Base-by-base conservation (phyloP, 495 filamentous ascomycete genomes). In the Penicillium maclennaniae region DNA sequence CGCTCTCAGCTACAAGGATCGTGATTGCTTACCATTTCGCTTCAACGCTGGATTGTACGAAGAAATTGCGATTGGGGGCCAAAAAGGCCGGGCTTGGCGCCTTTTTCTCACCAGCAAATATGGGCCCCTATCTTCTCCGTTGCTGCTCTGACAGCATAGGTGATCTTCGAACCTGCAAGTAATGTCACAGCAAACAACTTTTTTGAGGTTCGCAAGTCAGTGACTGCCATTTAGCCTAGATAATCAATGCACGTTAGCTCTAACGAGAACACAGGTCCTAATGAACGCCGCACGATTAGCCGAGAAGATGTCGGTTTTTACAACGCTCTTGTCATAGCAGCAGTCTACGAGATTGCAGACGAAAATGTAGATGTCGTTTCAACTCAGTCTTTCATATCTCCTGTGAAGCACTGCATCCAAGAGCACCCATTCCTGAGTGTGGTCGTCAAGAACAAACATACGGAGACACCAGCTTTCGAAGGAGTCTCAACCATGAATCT, bases 201-300 rank as follows among this genome's bases (percentile, higher is more conserved):
- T 34, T 14, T 12, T 34, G 31, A 34, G 31, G 10, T 12, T 34
- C 31, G 31, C 31, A 34, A 34, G 31, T 34, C 3, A 34, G 31
- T 34, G 31, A 34, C 31, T 12, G 1, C 8, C 15, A 9, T 34
- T 14, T 14, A 14, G 31, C 9, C 31, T 14, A 14, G 31, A 34
- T 34, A 14, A 4, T 14, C 10, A 2, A 9, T 2, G 31, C 14
- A 12, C 4, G 4, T 12, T 12, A 12, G 31, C 9, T 1, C 31
- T 58, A 37, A 58, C 36, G n/a, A 12, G 23, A 47, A 28, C 16
- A 6, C 26, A 65, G 62, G 59, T 34, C 62, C 62, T 41, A 65
- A 65, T 58, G 62, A 65, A 21, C 51, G 51, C 21, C 62, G 62
- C 34, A 62, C 62, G 9, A 65, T 65, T n/a, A 60, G 54, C 40